phyloP scores from a whole-genome alignment of 345 rosid genomes.

The Acer saccharum region DNA sequence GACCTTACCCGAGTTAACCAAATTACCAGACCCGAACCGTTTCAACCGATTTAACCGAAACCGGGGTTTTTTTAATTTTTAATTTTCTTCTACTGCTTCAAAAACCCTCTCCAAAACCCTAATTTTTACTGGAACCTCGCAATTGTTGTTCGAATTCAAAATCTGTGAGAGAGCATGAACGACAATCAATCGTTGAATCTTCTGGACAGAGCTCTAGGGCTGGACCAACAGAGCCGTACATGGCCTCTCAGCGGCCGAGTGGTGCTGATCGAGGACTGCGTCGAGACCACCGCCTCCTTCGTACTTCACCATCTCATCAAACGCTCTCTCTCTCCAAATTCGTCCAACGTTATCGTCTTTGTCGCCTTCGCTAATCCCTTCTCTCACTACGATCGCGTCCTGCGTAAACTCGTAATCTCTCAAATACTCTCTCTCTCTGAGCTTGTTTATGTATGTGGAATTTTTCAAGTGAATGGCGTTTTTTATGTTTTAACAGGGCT shows the following conservation, averaged over 20 bases:
- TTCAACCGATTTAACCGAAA: no score
- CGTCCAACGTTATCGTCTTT: constrained; percentile 56
- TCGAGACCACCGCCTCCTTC: constrained; percentile 82
- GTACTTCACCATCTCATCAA: constrained; percentile 81
- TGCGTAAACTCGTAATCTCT: constrained; percentile 66
- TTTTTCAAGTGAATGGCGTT: neutral
- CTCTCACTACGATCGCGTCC: constrained; percentile 86
- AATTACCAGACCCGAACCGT: no score
- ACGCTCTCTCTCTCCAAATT: constrained; percentile 56
- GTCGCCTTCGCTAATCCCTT: constrained; percentile 78
- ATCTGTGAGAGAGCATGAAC: neutral
- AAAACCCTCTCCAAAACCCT: constrained; percentile 11
- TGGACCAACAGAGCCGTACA: constrained; percentile 40
- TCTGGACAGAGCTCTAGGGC: constrained; percentile 68
- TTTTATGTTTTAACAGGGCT: constrained; percentile 53
- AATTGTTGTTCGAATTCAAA: no score
- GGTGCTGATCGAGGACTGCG: constrained; percentile 69
- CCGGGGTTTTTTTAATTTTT: no score
- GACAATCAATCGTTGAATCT: constrained; percentile 48
- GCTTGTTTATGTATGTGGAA: neutral
- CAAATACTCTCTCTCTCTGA: neutral
- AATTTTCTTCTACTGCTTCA: no score
- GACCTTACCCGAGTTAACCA: no score
- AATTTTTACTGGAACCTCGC: neutral
- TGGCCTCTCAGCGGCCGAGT: constrained; percentile 57